Percentiles rank a stretch among this genome's conserved stretches.
Evolutionary conservation across 78 protist species (phyloP).

Genomic region (Protostelium mycophagum): DNA sequence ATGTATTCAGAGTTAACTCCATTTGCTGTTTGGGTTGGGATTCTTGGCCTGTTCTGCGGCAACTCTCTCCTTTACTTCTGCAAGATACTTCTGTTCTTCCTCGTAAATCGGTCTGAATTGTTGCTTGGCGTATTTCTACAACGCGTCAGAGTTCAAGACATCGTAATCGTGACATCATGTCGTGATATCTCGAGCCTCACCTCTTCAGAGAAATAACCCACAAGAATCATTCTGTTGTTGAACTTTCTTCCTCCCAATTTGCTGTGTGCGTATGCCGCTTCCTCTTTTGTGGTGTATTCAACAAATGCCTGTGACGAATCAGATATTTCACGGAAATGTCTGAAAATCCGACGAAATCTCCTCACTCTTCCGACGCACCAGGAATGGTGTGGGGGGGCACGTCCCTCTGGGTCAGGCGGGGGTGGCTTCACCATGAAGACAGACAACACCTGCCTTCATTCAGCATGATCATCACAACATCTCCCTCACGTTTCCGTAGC

Average conservation of each 20-base stretch:
- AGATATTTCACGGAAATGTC: background rate
- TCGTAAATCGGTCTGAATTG: background rate
- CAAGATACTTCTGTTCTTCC: no score
- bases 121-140: background rate
- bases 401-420: background rate
- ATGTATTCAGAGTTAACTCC: no score
- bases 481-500: conserved; percentile 39
- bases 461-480: background rate
- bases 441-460: background rate
- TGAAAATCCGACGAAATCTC: background rate
- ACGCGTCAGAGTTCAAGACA: background rate
- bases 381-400: background rate
- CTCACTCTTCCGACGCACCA: background rate
- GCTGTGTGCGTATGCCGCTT: conserved; percentile 41
- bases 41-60: no score
- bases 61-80: no score
- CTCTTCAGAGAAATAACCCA: conserved; percentile 55
- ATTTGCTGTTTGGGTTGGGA: no score
- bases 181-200: no score
- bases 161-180: no score
- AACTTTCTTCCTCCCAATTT: conserved; percentile 46
- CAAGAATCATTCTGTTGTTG: conserved; percentile 28
- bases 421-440: conserved; percentile 1
- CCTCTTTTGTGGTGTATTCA: conserved; percentile 10
- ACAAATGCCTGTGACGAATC: conserved; percentile 20